phyloP scores from a whole-genome alignment of 2,329 filamentous ascomycete genomes.

The Xylaria sp. region DNA sequence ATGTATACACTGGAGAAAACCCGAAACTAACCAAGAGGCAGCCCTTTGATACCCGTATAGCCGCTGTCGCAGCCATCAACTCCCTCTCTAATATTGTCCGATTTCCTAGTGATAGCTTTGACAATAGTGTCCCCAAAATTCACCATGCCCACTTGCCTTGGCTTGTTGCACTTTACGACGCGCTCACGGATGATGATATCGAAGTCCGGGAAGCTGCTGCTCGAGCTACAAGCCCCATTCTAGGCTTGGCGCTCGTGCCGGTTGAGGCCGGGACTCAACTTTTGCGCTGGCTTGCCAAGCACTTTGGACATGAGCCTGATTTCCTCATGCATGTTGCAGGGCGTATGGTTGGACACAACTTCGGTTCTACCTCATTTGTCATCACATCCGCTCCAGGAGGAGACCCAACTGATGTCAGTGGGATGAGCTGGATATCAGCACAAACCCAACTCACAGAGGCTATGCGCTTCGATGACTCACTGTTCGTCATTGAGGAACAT shows the following conservation, averaged over 20 bases:
- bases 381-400: slow-evolving; percentile 27
- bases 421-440: slow-evolving; percentile 44
- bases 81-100: slow-evolving; percentile 57
- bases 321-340: slow-evolving; percentile 56
- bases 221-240: slow-evolving; percentile 57
- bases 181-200: slow-evolving; percentile 90
- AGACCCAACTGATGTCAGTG: slow-evolving; percentile 19
- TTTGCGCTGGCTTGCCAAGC: slow-evolving; percentile 54
- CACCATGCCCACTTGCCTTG: slow-evolving; percentile 60
- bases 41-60: slow-evolving; percentile 73
- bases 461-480: slow-evolving; percentile 67
- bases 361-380: slow-evolving; percentile 32
- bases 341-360: slow-evolving; percentile 54
- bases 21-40: slow-evolving; percentile 45
- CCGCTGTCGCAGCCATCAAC: slow-evolving; percentile 65
- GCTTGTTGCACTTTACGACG: slow-evolving; percentile 76
- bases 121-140: slow-evolving; percentile 14
- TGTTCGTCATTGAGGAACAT: slow-evolving; percentile 91
- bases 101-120: neutral
- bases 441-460: slow-evolving; percentile 56
- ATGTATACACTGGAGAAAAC: neutral
- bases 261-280: slow-evolving; percentile 60
- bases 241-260: slow-evolving; percentile 57
- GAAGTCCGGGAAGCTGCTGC: slow-evolving; percentile 79
- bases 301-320: slow-evolving; percentile 49